These are phyloP conservation scores for Cenchrus americanus DNA, from an alignment of 176 grass and related monocot species.

Conservation along the genomic window DNA sequence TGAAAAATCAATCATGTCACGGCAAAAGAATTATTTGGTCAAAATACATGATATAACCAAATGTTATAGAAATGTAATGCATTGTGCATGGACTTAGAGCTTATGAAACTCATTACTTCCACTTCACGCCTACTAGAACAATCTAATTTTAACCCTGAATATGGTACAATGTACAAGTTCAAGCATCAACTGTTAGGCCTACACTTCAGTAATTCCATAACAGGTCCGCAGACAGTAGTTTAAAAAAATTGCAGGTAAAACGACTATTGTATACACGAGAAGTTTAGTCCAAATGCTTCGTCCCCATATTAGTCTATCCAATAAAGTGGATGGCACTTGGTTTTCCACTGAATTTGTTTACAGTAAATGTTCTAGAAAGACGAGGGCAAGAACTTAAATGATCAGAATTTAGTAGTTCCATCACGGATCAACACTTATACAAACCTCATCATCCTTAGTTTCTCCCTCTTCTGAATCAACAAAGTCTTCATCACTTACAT, in stretches of 20 bases:
- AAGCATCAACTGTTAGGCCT: neutral
- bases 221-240: neutral
- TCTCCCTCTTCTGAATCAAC: conserved; percentile 34
- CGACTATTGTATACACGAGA: neutral
- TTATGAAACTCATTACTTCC: neutral
- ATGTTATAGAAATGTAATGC: neutral
- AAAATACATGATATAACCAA: neutral
- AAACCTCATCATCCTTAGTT: conserved; percentile 38
- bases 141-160: conserved; percentile 6
- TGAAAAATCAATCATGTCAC: neutral
- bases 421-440: neutral
- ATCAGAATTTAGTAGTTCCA: neutral
- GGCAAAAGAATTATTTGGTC: neutral
- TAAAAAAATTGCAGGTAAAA: conserved; percentile 20
- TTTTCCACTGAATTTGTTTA: neutral
- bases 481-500: conserved; percentile 20
- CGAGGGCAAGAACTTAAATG: conserved; percentile 12
- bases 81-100: neutral
- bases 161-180: neutral
- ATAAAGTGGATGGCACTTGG: neutral
- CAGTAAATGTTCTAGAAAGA: neutral
- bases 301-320: neutral
- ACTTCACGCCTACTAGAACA: neutral
- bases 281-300: neutral
- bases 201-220: neutral